Percentiles rank a stretch among this genome's conserved stretches.
Conservation (phyloP, 1,284 basidiomycete species). For the Melampsora americana region DNA sequence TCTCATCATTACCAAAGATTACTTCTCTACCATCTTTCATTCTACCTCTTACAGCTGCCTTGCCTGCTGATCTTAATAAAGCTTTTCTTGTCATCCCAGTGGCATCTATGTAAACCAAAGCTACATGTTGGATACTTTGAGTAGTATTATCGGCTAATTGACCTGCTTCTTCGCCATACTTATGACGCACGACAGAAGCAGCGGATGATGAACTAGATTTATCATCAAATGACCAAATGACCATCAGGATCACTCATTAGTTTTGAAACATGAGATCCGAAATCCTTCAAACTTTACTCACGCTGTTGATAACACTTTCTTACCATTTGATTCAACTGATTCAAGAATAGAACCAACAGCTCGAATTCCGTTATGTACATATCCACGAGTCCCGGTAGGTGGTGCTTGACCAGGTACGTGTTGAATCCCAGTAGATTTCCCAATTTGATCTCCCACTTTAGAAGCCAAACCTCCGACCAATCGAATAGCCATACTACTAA, state of each 20-base stretch:
- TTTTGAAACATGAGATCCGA: slow-evolving; percentile 5
- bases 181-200: slow-evolving; percentile 53
- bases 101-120: slow-evolving; percentile 52
- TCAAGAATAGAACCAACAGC: slow-evolving; percentile 54
- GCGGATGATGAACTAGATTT: slow-evolving; percentile 50
- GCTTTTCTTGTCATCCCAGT: slow-evolving; percentile 51
- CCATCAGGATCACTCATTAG: slow-evolving; percentile 45
- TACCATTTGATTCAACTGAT: slow-evolving; percentile 52
- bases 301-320: slow-evolving; percentile 43
- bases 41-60: slow-evolving; percentile 48
- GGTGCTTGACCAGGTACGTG: slow-evolving; percentile 44
- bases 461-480: slow-evolving; percentile 51
- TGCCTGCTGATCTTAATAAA: slow-evolving; percentile 52
- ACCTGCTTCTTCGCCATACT: slow-evolving; percentile 53
- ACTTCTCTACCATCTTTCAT: slow-evolving; percentile 48
- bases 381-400: slow-evolving; percentile 51
- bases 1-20: slow-evolving; percentile 21
- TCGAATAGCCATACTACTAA: slow-evolving; percentile 49
- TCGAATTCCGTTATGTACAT: slow-evolving; percentile 52
- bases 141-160: slow-evolving; percentile 50
- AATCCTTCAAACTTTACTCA: slow-evolving; percentile 2
- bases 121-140: slow-evolving; percentile 50
- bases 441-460: slow-evolving; percentile 52
- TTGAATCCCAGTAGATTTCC: slow-evolving; percentile 53
- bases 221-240: slow-evolving; percentile 44